Evolutionary conservation across 2,329 filamentous ascomycete species (phyloP).

Genomic region (Alternaria sp.): DNA sequence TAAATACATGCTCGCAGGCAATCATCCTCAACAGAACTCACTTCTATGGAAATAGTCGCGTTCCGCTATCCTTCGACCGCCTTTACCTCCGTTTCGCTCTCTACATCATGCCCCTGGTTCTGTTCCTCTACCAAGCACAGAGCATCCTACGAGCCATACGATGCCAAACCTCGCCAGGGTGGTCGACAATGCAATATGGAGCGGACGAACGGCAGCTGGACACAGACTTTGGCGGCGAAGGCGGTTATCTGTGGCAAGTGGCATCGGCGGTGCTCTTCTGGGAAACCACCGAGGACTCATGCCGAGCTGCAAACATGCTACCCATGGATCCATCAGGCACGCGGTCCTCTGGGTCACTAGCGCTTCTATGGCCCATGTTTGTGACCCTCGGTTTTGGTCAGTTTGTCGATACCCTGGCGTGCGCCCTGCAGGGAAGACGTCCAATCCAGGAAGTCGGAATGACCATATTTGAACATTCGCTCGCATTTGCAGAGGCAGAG

Average conservation of each 20-base stretch:
- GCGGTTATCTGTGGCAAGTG: slow-evolving; percentile 73
- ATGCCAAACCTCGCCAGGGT: slow-evolving; percentile 76
- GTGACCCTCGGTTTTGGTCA: slow-evolving; percentile 75
- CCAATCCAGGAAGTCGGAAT: slow-evolving; percentile 89
- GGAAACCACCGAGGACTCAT: slow-evolving; percentile 77
- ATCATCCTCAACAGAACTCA: slow-evolving; percentile 89
- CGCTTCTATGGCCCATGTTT: slow-evolving; percentile 78
- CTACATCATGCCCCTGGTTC: slow-evolving; percentile 42
- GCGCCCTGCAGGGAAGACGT: slow-evolving; percentile 83
- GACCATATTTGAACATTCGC: slow-evolving; percentile 94
- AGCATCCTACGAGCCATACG: slow-evolving; percentile 83
- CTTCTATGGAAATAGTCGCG: slow-evolving; percentile 89
- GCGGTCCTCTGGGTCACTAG: slow-evolving; percentile 78
- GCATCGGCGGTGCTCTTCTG: slow-evolving; percentile 77
- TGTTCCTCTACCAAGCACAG: slow-evolving; percentile 67
- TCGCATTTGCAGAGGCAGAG: slow-evolving; percentile 96
- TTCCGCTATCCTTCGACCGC: slow-evolving; percentile 79
- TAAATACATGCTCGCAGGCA: slow-evolving; percentile 60
- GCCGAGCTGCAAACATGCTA: slow-evolving; percentile 75
- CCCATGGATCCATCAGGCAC: slow-evolving; percentile 60
- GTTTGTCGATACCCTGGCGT: slow-evolving; percentile 87
- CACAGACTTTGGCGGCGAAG: slow-evolving; percentile 64
- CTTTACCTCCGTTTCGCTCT: slow-evolving; percentile 55
- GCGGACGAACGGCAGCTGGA: slow-evolving; percentile 52
- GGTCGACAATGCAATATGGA: slow-evolving; percentile 58